Percentiles rank a stretch among this genome's conserved stretches.
These are phyloP conservation scores for Castanea crenata DNA, from an alignment of 306 rosid genomes.

Conservation along the genomic window DNA sequence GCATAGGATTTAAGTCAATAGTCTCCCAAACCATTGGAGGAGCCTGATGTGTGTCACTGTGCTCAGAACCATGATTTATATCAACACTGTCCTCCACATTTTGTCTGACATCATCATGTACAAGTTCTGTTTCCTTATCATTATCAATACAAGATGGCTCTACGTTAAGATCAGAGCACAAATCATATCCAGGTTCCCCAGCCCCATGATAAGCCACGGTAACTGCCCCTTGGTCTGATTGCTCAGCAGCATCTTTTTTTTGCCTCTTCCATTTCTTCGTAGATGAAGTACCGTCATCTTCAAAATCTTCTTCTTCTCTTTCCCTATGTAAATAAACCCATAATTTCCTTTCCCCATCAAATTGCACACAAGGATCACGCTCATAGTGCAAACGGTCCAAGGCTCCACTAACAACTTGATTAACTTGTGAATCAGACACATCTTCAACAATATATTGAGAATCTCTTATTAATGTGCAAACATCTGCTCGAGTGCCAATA, in stretches of 20 bases:
- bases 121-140: constrained; percentile 61
- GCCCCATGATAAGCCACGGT: constrained; percentile 66
- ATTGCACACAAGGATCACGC: constrained; percentile 99
- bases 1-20: constrained; percentile 50
- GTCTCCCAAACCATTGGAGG: constrained; percentile 63
- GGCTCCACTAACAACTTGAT: constrained; percentile 99
- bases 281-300: constrained; percentile 98
- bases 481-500: constrained; percentile 98
- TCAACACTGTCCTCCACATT: constrained; percentile 52
- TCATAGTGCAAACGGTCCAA: constrained; percentile 98
- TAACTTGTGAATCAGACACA: constrained; percentile 93
- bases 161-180: constrained; percentile 84
- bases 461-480: constrained; percentile 94
- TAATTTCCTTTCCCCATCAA: constrained; percentile 91
- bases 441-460: constrained; percentile 98
- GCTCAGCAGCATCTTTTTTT: constrained; percentile 84
- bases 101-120: constrained; percentile 44
- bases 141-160: constrained; percentile 69
- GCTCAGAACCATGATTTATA: constrained; percentile 52
- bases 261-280: constrained; percentile 99
- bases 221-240: constrained; percentile 74
- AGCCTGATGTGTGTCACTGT: constrained; percentile 47
- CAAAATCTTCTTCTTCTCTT: constrained; percentile 99
- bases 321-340: constrained; percentile 99
- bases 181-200: constrained; percentile 67